Base-by-base conservation (phyloP, 2,329 filamentous ascomycete species). In the Cercospora citrullina region DNA sequence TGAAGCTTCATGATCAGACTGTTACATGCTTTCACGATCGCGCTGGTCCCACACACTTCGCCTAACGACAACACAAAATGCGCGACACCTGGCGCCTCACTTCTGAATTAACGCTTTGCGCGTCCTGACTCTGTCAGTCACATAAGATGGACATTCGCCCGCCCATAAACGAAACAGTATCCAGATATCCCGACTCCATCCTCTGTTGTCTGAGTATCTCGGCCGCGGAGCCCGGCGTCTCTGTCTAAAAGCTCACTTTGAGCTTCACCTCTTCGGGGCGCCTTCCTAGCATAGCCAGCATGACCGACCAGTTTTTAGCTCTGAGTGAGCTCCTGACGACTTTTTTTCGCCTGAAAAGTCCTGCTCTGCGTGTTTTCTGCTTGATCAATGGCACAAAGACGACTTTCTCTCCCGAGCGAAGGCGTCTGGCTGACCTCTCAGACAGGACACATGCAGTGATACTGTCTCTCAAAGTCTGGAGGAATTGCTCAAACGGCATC, bases 191-290 rank as follows among this genome's bases (percentile, higher is more conserved):
- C 14, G 23, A 55, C 12, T 55, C 45, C 9, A 36, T 16, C 10
- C 48, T 28, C 48, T 63, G 45, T 39, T 53, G 45, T 42, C 63
- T 45, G 9, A 28, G 31, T 18, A 8, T 14, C 6, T 58, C 53
- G 16, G 21, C 30, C 4, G 31, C 21, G 4, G 63, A 64, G 10
- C 53, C 63, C 31, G 63, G 63, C 33, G 36, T 42, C 26, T 65
- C 55, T 10, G 63, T 65, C 63, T 55, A 65, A 21, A 65, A 48
- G 23, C 31, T 65, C 21, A 65, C 63, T 18, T 51, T 65, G 33
- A 65, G 39, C 63, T 65, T 42, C 26, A 31, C 61, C 3, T 53
- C 55, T 48, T 39, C 18, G 16, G 26, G 53, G 18, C 30, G 21
- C 23, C 26, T 51, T 26, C 14, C n/a, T 39, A 60, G 48, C 5